Evolutionary conservation across 208 protist species (phyloP).

Genomic region (Naegleria lovaniensis): DNA sequence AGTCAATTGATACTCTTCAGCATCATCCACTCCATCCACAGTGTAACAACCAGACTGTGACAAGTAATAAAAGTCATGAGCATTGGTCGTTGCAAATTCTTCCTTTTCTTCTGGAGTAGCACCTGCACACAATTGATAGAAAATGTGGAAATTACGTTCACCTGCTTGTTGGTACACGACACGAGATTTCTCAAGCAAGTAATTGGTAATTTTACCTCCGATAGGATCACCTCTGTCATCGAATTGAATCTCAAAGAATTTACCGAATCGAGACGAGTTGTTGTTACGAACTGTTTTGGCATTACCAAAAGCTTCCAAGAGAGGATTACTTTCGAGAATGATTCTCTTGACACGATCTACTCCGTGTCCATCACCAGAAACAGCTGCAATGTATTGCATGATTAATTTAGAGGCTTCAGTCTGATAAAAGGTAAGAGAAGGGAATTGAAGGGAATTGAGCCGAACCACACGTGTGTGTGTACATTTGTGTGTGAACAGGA

Average conservation of each 20-base stretch:
- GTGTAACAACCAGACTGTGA: conserved; percentile 50
- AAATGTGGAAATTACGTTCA: conserved; percentile 91
- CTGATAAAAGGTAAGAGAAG: no score
- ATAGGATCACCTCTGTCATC: conserved; percentile 62
- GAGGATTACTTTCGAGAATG: conserved; percentile 78
- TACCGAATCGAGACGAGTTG: conserved; percentile 82
- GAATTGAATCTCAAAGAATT: conserved; percentile 80
- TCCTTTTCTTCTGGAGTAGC: conserved; percentile 49
- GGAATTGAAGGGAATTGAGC: no score
- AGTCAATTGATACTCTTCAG: conserved; percentile 61
- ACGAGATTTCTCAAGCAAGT: conserved; percentile 78
- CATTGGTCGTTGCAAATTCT: conserved; percentile 39
- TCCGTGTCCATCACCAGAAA: conserved; percentile 67
- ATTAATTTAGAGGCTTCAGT: conserved; percentile 91
- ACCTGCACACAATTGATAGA: conserved; percentile 79
- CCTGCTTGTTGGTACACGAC: conserved; percentile 66
- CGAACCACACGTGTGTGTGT: no score
- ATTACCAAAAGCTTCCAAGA: conserved; percentile 83
- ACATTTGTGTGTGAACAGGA: no score
- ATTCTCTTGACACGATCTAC: conserved; percentile 76
- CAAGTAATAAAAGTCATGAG: conserved; percentile 64
- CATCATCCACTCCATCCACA: conserved; percentile 72
- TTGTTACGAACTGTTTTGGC: conserved; percentile 81
- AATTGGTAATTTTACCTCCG: conserved; percentile 72
- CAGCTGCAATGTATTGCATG: conserved; percentile 83